A percentile compares a stretch with the other conserved stretches of the same genome.
phyloP scores from a whole-genome alignment of 2,329 filamentous ascomycete genomes.

The Fusarium sp. region DNA sequence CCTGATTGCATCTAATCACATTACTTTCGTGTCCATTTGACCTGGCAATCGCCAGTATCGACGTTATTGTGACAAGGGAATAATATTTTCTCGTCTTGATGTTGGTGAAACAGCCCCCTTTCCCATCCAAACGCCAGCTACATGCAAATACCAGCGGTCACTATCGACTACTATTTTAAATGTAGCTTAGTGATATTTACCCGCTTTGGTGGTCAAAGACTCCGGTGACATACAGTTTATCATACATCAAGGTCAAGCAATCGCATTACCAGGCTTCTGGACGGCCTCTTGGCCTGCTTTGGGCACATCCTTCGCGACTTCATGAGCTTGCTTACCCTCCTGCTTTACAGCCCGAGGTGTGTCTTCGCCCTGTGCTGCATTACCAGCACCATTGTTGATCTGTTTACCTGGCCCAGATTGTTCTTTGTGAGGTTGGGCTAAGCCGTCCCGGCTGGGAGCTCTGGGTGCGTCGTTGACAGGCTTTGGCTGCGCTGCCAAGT shows the following conservation, averaged over 20 bases:
- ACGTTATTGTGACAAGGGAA: background rate
- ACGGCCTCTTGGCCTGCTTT: conserved; percentile 18
- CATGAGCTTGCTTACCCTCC: conserved; percentile 22
- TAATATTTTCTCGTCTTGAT: conserved; percentile 9
- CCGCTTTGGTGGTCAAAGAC: conserved; percentile 7
- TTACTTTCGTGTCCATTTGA: background rate
- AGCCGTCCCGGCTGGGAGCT: conserved; percentile 27
- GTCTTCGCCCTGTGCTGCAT: conserved; percentile 22
- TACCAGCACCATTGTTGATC: conserved; percentile 16
- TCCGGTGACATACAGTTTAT: conserved; percentile 35
- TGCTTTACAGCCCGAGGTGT: conserved; percentile 19
- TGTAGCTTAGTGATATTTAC: conserved; percentile 4
- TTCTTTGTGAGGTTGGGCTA: conserved; percentile 28
- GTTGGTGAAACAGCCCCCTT: conserved; percentile 24
- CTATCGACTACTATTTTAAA: conserved; percentile 8
- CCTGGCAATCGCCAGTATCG: background rate
- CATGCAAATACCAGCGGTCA: conserved; percentile 11
- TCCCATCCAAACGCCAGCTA: conserved; percentile 43
- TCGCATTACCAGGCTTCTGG: conserved; percentile 24
- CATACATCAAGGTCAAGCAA: conserved; percentile 37
- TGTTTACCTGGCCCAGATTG: conserved; percentile 20
- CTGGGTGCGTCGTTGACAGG: conserved; percentile 28
- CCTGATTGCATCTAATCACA: background rate
- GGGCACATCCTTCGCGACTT: conserved; percentile 15
- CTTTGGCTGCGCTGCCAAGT: conserved; percentile 59